phyloP scores from a whole-genome alignment of 371 early-diverging fungal species.

The Mucor ambiguus region DNA sequence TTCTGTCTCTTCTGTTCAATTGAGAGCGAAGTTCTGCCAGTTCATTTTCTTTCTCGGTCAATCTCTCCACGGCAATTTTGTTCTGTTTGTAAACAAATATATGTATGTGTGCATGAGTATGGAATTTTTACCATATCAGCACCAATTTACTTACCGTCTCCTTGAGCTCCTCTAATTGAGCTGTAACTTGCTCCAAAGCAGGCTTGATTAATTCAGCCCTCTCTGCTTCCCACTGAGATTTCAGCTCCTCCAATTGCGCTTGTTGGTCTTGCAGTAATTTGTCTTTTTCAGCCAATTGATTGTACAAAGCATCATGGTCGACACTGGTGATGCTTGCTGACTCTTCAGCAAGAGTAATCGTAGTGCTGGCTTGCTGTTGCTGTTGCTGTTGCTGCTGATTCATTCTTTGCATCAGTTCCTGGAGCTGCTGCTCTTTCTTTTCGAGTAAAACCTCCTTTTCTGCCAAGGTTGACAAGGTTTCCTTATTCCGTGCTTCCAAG shows the following conservation, averaged over 20 bases:
- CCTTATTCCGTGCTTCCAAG: conserved; percentile 12
- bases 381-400: conserved; percentile 6
- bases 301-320: conserved; percentile 6
- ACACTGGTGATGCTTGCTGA: neutral
- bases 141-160: conserved; percentile 33
- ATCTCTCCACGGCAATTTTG: conserved; percentile 35
- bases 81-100: conserved; percentile 29
- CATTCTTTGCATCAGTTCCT: conserved; percentile 26
- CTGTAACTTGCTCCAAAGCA: conserved; percentile 38
- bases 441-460: conserved; percentile 31
- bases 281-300: conserved; percentile 38
- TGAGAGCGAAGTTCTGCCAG: conserved; percentile 38
- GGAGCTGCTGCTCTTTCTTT: conserved; percentile 30
- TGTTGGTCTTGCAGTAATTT: conserved; percentile 33
- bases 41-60: conserved; percentile 47
- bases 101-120: neutral
- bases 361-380: conserved; percentile 6
- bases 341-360: neutral
- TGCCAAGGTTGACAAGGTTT: conserved; percentile 14
- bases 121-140: neutral
- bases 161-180: conserved; percentile 44
- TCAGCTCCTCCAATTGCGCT: conserved; percentile 34
- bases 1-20: conserved; percentile 38
- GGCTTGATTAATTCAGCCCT: conserved; percentile 44
- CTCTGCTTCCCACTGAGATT: conserved; percentile 37